phyloP scores from a whole-genome alignment of 306 rosid genomes.

The Pueraria montana region DNA sequence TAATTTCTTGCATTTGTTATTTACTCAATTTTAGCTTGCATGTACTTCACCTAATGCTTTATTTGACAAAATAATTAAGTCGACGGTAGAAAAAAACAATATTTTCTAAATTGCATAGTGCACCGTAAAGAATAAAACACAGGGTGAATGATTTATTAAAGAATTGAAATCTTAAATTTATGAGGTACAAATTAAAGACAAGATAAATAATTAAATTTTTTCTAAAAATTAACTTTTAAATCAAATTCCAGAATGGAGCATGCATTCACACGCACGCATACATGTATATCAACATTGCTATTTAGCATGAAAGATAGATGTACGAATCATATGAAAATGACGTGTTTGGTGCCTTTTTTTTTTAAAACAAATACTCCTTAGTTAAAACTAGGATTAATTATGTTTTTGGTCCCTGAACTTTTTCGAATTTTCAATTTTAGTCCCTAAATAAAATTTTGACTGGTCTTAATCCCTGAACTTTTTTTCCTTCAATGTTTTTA shows the following conservation, averaged over 20 bases:
- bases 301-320: no score
- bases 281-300: no score
- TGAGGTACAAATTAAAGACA: background rate
- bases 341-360: no score
- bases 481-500: no score
- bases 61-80: conserved; percentile 17
- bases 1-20: background rate
- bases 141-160: background rate
- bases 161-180: background rate
- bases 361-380: no score
- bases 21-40: background rate
- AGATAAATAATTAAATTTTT: no score
- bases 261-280: background rate
- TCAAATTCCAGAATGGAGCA: background rate
- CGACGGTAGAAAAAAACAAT: background rate
- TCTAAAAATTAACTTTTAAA: background rate
- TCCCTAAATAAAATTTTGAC: no score
- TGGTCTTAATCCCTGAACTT: no score
- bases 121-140: background rate
- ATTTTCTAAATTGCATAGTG: background rate
- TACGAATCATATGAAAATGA: no score
- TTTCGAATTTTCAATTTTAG: no score
- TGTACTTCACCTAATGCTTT: conserved; percentile 8
- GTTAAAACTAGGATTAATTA: no score
- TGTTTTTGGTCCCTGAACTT: no score